Percentiles rank a stretch among this genome's conserved stretches.
These are phyloP conservation scores for Kwoniella mangroviensis DNA, from an alignment of 768 basidiomycete species.

Conservation along the genomic window DNA sequence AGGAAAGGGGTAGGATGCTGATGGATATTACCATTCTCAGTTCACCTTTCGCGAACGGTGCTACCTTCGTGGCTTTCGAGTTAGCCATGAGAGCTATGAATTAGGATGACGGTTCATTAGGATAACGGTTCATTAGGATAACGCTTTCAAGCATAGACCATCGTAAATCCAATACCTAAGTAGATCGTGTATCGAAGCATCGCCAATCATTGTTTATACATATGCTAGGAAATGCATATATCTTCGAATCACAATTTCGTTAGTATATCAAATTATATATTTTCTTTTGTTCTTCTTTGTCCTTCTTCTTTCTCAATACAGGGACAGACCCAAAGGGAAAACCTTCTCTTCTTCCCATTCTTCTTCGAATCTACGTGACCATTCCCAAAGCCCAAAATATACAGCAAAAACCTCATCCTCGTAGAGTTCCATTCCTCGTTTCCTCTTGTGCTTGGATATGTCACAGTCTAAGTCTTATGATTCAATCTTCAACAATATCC, in stretches of 20 bases:
- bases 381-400: background rate
- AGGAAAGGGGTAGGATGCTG: too few species aligned
- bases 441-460: too few species aligned
- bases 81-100: conserved; percentile 71
- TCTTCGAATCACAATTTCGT: too few species aligned
- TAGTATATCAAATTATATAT: background rate
- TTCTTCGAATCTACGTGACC: background rate
- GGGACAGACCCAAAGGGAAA: background rate
- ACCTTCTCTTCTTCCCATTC: background rate
- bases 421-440: too few species aligned
- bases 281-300: background rate
- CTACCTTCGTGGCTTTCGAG: conserved; percentile 95
- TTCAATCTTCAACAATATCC: too few species aligned
- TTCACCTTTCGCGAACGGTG: conserved; percentile 94
- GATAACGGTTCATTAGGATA: too few species aligned
- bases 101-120: conserved; percentile 1
- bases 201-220: background rate
- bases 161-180: background rate
- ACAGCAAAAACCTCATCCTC: background rate
- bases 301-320: background rate
- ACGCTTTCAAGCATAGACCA: background rate
- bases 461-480: too few species aligned
- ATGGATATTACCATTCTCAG: conserved; percentile 58
- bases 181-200: background rate
- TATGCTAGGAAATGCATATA: background rate